Base-by-base conservation (phyloP, 169 alveolate species). In the Cryptosporidium ubiquitum region DNA sequence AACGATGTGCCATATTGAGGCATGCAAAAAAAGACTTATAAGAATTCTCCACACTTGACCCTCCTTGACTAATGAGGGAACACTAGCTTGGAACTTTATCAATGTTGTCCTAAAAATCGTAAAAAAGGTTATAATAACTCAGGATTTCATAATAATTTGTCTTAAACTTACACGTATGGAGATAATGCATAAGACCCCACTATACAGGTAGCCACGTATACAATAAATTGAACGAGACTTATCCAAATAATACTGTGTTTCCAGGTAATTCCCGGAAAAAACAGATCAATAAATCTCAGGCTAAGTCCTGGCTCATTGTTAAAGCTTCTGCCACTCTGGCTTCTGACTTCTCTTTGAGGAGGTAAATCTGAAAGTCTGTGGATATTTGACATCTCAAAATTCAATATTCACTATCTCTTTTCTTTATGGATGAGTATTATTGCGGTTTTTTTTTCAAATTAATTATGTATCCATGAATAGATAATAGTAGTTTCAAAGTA, bases 31-130 rank as follows among this genome's bases (percentile, higher is more conserved):
- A 40, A 93, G 74, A 44, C 96, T 95, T 23, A 93, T 84, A n/a
- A 94, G 84, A 60, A 94, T 84, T 58, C 97, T 85, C 93, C 95
- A 94, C 10, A 94, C 94, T 86, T 94, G 95, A n/a, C 97, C 97
- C 57, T 75, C 75, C 31, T 92, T 92, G 69, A 94, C 92, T 68
- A 84, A 51, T 14, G 94, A 86, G 44, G 94, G 95, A 23, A 85
- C 92, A 52, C 93, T 93, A 2, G 97, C 96, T 33, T 95, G 96
- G 51, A 93, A 85, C 14, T 86, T 51, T 70, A 73, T 60, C 42
- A 92, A 57, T 33, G 75, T 49, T 44, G 85, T 35, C 84, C 95
- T 94, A 86, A 84, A 64, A n/a, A 85, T 40, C 55, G 20, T 31
- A n/a, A 69, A 39, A 23, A 39, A 51, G 55, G 26, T 31, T 35